Evolutionary conservation across 306 rosid genomes (phyloP), one percentile per base, ranked within the genome.

Genomic region (Amphicarpaea edgeworthii): DNA sequence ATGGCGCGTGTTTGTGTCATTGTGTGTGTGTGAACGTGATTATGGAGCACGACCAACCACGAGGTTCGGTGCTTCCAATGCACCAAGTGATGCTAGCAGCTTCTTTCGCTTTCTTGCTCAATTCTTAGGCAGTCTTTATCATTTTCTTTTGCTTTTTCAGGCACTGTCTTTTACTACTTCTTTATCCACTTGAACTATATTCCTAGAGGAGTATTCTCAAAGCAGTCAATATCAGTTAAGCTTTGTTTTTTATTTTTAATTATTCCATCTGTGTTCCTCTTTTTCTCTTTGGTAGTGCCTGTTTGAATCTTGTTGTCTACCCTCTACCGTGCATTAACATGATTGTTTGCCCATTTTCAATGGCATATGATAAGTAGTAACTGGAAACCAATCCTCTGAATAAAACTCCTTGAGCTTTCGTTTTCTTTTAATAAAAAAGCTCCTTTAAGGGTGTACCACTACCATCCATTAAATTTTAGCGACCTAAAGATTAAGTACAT

Each of bases 11-110:
- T 4, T 49, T 55, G 70, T 68, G 28, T 40, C n/a, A n/a, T n/a
- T n/a, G n/a, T n/a, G 45, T 46, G 83, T 30, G 83, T 41, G 79
- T 24, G 76, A 68, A 65, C 64, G 76, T 81, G 85, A 79, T 83
- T 81, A 83, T 76, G 77, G 83, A 73, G n/a, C n/a, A 75, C 23
- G 68, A 40, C 73, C 82, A 69, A 40, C 73, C 83, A 69, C 50
- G 81, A 50, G 78, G 80, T 64, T 63, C 40, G 72, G 78, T 54
- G 73, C 66, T 59, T 77, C 77, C 78, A 40, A 65, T 64, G 60
- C 57, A n/a, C 64, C 82, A 40, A 41, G 15, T 16, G 88, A 70
- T 72, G 63, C 21, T 80, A 65, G 75, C 80, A 71, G 68, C 72
- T 77, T 82, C 69, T 74, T 77, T 85, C 66, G 63, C 81, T 78